Base-by-base conservation (phyloP, 2,329 filamentous ascomycete genomes). In the Clathrospora elynae region DNA sequence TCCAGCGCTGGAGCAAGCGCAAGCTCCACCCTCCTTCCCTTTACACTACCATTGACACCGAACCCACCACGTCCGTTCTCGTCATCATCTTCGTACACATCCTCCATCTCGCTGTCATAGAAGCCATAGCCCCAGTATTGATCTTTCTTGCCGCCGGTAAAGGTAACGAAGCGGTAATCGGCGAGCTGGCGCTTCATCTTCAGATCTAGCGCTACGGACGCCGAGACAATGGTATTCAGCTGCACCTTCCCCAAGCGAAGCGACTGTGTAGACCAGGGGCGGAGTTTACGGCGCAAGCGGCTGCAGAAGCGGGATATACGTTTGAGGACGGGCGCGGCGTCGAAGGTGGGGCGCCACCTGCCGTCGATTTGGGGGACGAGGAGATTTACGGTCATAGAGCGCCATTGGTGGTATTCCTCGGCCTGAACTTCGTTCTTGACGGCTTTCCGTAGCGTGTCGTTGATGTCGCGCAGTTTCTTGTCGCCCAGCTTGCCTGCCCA, bases 401-500 rank as follows among this genome's bases (percentile, higher is more conserved):
- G 60, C 67, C 67, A 70, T 16, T 51, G 58, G 36, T 70, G 67
- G 48, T 68, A 70, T 38, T 64, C 61, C 39, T 66, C 63, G 18
- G 67, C 67, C 36, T 68, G 53, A 19, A 53, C 54, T 50, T 70
- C 65, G 44, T 68, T 69, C 20, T 59, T 68, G 5, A 70, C 67
- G n/a, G 65, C 67, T 68, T 68, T 67, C 13, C 67, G 57, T 28
- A 70, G 48, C 2, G 62, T 67, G 35, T 70, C 67, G 35, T 70
- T 69, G 37, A 70, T 53, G 7, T 62, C 58, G 2, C 67, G 62
- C 6, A 70, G 51, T 17, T 67, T 67, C 34, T 61, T 57, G 46
- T 70, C 66, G 14, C 67, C 67, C n/a, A 69, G 51, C 35, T 64
- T 67, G 19, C 65, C 67, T 1, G 67, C 67, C 67, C 67, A 70